Evolutionary conservation across 371 early-diverging fungal species (phyloP).

Genomic region (Rhizopus microsporus): DNA sequence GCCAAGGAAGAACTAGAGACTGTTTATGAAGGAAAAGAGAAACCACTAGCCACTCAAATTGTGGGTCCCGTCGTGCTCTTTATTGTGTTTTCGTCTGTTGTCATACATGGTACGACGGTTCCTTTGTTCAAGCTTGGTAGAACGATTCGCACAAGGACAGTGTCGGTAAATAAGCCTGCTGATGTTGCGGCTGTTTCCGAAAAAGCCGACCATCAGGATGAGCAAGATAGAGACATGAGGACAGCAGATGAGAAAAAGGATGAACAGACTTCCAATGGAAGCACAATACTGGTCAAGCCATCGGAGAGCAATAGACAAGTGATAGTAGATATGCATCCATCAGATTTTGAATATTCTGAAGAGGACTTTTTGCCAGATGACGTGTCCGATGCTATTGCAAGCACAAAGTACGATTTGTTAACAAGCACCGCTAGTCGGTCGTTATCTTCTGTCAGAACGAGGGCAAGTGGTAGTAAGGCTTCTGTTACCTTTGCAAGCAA

Average conservation of each 20-base stretch:
- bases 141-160: conserved; percentile 39
- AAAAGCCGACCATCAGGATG: not conserved
- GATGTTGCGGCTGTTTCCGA: not conserved
- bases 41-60: conserved; percentile 29
- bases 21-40: conserved; percentile 30
- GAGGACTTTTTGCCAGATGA: conserved; percentile 39
- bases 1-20: conserved; percentile 56
- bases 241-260: not conserved
- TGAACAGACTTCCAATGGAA: not conserved
- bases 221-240: not conserved
- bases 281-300: not conserved
- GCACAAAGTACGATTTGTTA: not conserved
- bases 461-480: not conserved
- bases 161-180: conserved; percentile 18
- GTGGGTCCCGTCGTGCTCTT: conserved; percentile 72
- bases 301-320: conserved; percentile 4
- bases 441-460: too few species aligned
- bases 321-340: not conserved
- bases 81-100: conserved; percentile 75
- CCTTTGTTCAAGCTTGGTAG: conserved; percentile 68
- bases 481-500: not conserved
- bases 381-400: not conserved
- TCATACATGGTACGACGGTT: conserved; percentile 86
- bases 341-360: conserved; percentile 24
- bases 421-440: not conserved